Conservation (phyloP, 2,329 filamentous ascomycete genomes). For the Penicillium carneum region DNA sequence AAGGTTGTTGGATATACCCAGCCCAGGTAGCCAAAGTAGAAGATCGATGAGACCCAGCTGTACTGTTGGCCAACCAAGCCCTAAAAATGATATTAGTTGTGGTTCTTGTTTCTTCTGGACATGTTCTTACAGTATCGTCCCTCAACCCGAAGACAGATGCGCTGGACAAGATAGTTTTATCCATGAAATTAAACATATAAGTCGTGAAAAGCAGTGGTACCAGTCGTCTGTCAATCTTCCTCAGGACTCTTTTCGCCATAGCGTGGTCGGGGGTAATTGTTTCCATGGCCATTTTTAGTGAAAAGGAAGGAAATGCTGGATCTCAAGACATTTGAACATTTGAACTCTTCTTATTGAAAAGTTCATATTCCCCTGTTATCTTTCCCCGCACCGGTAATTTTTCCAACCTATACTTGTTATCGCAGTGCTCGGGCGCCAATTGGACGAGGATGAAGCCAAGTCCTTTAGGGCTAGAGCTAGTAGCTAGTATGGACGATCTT, state of each 20-base stretch:
- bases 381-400: constrained; percentile 24
- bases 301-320: background rate
- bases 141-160: constrained; percentile 65
- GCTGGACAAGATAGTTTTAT: constrained; percentile 65
- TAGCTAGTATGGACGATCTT: background rate
- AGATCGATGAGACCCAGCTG: constrained; percentile 41
- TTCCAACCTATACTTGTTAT: constrained; percentile 17
- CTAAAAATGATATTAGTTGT: constrained; percentile 14
- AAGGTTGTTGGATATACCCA: constrained; percentile 41
- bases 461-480: constrained; percentile 1
- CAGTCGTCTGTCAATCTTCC: constrained; percentile 47
- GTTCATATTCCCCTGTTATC: constrained; percentile 25
- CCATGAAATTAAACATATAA: constrained; percentile 68
- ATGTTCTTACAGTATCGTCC: constrained; percentile 50
- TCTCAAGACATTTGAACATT: background rate
- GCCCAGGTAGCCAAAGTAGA: constrained; percentile 43
- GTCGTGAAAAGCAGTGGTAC: constrained; percentile 55
- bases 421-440: background rate
- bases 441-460: background rate
- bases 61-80: constrained; percentile 35
- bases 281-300: constrained; percentile 3
- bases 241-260: constrained; percentile 49
- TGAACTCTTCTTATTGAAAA: background rate
- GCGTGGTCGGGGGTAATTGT: constrained; percentile 14
- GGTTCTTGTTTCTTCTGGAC: background rate